Percentiles rank a stretch among this genome's conserved stretches.
Conservation (phyloP, 306 rosid species). For the Trifolium subterraneum region DNA sequence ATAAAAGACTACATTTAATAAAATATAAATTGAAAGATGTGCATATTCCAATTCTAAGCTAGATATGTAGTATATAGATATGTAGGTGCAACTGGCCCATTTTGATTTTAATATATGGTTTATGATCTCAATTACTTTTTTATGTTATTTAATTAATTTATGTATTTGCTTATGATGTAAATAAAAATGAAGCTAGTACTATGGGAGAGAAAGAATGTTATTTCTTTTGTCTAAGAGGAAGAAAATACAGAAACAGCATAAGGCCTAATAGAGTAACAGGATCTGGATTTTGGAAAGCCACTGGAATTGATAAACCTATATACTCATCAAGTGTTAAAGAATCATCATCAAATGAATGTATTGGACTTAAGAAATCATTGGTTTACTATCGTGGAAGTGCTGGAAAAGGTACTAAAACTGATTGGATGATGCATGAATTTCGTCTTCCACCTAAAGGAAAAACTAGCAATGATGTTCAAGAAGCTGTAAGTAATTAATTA, state of each 20-base stretch:
- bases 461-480: slow-evolving; percentile 44
- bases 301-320: slow-evolving; percentile 80
- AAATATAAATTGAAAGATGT: no score
- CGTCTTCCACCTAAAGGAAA: slow-evolving; percentile 74
- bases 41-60: no score
- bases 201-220: slow-evolving; percentile 70
- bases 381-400: slow-evolving; percentile 90
- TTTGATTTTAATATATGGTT: no score
- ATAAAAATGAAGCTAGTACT: slow-evolving; percentile 40
- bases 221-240: slow-evolving; percentile 82
- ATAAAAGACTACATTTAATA: no score
- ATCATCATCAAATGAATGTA: slow-evolving; percentile 49
- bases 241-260: slow-evolving; percentile 81
- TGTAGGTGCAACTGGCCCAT: no score
- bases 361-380: slow-evolving; percentile 91
- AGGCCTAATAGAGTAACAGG: slow-evolving; percentile 83
- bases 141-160: not conserved
- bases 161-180: not conserved
- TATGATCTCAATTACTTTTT: not conserved
- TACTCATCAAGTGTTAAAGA: slow-evolving; percentile 45
- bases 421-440: slow-evolving; percentile 99
- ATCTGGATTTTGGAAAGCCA: slow-evolving; percentile 89
- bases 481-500: slow-evolving; percentile 78
- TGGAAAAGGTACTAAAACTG: slow-evolving; percentile 93
- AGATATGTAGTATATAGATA: no score